These are phyloP conservation scores for Yamadazyma friedrichii DNA, from an alignment of 1,139 yeast species.

Conservation along the genomic window DNA sequence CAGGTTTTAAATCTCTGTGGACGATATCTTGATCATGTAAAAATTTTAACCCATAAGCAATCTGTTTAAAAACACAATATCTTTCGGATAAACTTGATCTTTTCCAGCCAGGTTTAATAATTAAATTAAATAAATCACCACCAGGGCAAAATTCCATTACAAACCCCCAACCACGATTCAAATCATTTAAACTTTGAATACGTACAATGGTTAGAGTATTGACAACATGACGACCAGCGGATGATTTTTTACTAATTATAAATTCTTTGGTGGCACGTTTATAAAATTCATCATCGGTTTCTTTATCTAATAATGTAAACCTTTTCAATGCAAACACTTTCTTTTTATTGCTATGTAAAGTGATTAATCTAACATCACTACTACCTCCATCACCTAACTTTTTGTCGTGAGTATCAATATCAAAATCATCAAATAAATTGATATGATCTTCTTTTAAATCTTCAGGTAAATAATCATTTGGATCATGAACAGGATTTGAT, in stretches of 20 bases:
- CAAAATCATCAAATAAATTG: constrained; percentile 58
- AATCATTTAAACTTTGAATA: constrained; percentile 52
- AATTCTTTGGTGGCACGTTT: constrained; percentile 63
- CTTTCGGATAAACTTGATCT: constrained; percentile 45
- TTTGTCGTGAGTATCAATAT: constrained; percentile 46
- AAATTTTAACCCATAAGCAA: constrained; percentile 49
- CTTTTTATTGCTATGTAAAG: constrained; percentile 41
- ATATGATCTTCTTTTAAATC: constrained; percentile 51
- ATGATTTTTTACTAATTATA: constrained; percentile 49
- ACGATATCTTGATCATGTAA: constrained; percentile 58
- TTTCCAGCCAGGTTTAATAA: constrained; percentile 50
- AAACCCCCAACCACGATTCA: constrained; percentile 77
- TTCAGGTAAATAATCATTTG: constrained; percentile 62
- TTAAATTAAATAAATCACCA: constrained; percentile 48
- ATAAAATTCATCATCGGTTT: constrained; percentile 65
- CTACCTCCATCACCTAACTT: constrained; percentile 74
- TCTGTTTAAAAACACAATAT: constrained; percentile 62
- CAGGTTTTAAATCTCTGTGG: constrained; percentile 68
- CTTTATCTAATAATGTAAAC: constrained; percentile 59
- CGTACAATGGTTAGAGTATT: constrained; percentile 55
- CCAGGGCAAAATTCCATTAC: constrained; percentile 65
- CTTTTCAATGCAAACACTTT: constrained; percentile 59
- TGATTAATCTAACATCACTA: constrained; percentile 58
- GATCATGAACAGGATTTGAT: constrained; percentile 66
- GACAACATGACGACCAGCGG: constrained; percentile 55